Base-by-base conservation (phyloP, 2,329 filamentous ascomycete species). In the Cercospora citrullina region DNA sequence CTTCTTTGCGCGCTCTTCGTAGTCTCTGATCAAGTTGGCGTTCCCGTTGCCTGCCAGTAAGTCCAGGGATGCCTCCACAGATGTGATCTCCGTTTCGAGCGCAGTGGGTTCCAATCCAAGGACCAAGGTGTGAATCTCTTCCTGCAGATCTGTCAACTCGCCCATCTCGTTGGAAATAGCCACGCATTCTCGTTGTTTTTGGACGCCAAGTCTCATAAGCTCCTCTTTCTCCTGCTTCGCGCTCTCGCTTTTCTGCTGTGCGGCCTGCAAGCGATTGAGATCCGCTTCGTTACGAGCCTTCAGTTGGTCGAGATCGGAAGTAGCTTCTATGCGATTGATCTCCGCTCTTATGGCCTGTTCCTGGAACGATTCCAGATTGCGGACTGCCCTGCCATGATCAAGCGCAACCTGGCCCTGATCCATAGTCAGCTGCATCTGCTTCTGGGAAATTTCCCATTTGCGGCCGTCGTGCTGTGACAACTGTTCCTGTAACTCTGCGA, bases 291-390 rank as follows among this genome's bases (percentile, higher is more conserved):
- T 92, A 67, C 89, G 89, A 16, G 82, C 81, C 73, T 87, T 86
- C n/a, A 97, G 83, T 5, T 87, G 86, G 55, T 87, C 84, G 2
- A 91, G 79, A 74, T 99, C 95, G 0, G 93, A 97, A n/a, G 84
- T 79, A 1, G 93, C 94, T 81, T 99, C 95, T 31, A 96, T 86
- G 0, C 87, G 81, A 69, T 88, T 84, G 55, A 97, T 84, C 72
- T 91, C 86, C 1, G 87, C 88, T 73, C 94, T 89, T 16, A 94
- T 79, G 10, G 92, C 80, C 14, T 86, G 85, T 57, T 89, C 84
- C 63, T 91, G 87, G 5, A 87, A 84, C 60, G 83, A 79, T 14
- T 87, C 86, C 55, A 96, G 85, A 21, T 80, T 76, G n/a, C 85
- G 84, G 7, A 96, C 85, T 4, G 87, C 82, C 71, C 86, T 84